phyloP scores from a whole-genome alignment of 768 basidiomycete species.

The Lactarius pseudohatsudake region DNA sequence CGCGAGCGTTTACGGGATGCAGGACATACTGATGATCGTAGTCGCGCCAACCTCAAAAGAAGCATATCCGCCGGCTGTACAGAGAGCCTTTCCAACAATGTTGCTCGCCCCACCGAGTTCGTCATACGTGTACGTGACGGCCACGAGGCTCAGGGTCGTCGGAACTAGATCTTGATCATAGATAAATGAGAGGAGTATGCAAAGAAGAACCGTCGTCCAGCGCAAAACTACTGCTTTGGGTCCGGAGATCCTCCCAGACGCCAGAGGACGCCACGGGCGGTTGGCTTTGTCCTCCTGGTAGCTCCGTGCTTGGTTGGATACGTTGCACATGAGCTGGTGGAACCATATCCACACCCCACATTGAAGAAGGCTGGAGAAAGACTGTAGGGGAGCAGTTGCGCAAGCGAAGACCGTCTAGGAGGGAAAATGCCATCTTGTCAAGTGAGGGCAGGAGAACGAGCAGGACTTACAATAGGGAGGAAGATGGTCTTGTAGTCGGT shows the following conservation, averaged over 20 bases:
- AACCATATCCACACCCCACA: conserved; percentile 32
- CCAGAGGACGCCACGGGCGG: conserved; percentile 33
- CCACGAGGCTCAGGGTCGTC: conserved; percentile 28
- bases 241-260: conserved; percentile 31
- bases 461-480: conserved; percentile 33
- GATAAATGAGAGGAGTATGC: conserved; percentile 22
- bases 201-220: conserved; percentile 27
- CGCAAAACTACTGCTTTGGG: conserved; percentile 26
- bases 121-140: conserved; percentile 28
- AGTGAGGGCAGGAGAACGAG: not conserved
- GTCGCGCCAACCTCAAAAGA: conserved; percentile 32
- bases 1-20: not conserved
- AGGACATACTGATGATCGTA: conserved; percentile 19
- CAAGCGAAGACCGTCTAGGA: conserved; percentile 27
- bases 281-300: conserved; percentile 31
- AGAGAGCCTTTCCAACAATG: conserved; percentile 28
- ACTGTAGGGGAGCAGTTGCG: conserved; percentile 25
- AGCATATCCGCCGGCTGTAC: conserved; percentile 28
- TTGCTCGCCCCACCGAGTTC: conserved; percentile 21
- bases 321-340: conserved; percentile 32
- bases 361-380: conserved; percentile 12
- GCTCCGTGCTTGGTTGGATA: conserved; percentile 32
- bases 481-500: conserved; percentile 36
- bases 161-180: conserved; percentile 26
- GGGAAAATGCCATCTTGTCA: not conserved